Percentiles rank a stretch among this genome's conserved stretches.
phyloP scores from a whole-genome alignment of 2,329 filamentous ascomycete species.

The Geosmithia putterillii region DNA sequence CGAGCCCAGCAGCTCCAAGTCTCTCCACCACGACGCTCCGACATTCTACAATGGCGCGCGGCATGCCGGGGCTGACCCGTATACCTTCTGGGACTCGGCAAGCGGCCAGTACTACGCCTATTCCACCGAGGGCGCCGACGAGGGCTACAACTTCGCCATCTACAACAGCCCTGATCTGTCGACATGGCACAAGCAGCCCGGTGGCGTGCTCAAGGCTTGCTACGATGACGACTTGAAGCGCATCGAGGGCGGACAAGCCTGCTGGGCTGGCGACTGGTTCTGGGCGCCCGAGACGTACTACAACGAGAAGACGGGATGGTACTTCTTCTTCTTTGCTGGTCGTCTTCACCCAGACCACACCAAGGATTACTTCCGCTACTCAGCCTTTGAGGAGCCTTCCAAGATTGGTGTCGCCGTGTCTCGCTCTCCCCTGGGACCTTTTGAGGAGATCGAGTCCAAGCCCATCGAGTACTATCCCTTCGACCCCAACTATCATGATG shows the following conservation, averaged over 20 bases:
- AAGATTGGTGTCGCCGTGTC: constrained; percentile 22
- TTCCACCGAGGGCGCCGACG: constrained; percentile 20
- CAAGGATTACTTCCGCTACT: constrained; percentile 19
- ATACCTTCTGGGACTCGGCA: constrained; percentile 16
- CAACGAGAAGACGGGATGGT: constrained; percentile 21
- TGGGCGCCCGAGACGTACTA: constrained; percentile 23
- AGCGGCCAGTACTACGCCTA: constrained; percentile 19
- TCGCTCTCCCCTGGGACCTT: constrained; percentile 18
- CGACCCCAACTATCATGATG: constrained; percentile 20
- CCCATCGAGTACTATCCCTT: constrained; percentile 21
- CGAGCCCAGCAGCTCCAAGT: too few relatives aligned
- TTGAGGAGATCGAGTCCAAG: constrained; percentile 15
- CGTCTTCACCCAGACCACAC: constrained; percentile 17
- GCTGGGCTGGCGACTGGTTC: constrained; percentile 22
- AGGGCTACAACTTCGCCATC: constrained; percentile 17
- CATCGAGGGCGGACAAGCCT: constrained; percentile 17
- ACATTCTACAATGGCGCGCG: constrained; percentile 19
- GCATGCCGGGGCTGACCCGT: constrained; percentile 18
- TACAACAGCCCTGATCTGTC: constrained; percentile 22
- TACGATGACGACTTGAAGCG: constrained; percentile 13
- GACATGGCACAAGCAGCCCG: constrained; percentile 19
- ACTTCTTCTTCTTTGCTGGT: constrained; percentile 22
- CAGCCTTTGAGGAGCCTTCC: constrained; percentile 19
- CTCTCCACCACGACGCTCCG: constrained; percentile 5
- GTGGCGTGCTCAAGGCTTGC: constrained; percentile 18